A percentile compares a stretch with the other conserved stretches of the same genome.
Evolutionary conservation across 305 asterid species (phyloP).

Genomic region (Plantago coronopus): DNA sequence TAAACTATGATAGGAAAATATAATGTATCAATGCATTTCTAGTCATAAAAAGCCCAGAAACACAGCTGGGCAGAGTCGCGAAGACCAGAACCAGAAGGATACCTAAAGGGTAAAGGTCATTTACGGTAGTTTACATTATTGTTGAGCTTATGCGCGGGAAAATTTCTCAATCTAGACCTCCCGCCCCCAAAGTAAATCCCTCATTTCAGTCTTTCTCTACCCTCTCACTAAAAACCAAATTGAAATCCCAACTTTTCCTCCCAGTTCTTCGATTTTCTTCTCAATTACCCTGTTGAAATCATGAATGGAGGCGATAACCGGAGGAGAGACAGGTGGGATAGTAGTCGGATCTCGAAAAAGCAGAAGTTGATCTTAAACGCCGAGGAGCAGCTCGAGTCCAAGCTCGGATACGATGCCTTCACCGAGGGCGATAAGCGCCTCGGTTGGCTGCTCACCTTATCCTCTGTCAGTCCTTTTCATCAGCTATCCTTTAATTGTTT

Average conservation of each 20-base stretch:
- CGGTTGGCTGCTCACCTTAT: constrained; percentile 94
- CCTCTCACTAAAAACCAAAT: background rate
- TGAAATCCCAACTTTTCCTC: background rate
- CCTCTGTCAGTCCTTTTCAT: constrained; percentile 51
- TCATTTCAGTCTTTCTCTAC: background rate
- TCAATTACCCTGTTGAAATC: constrained; percentile 10
- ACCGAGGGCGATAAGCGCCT: constrained; percentile 93
- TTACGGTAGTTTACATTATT: background rate
- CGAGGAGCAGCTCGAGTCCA: constrained; percentile 93
- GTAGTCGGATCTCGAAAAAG: constrained; percentile 73
- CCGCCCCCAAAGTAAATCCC: background rate
- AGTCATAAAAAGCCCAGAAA: too few species aligned
- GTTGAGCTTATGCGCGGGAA: constrained; percentile 2
- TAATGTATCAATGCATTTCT: too few species aligned
- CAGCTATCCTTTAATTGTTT: background rate
- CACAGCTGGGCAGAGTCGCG: too few species aligned
- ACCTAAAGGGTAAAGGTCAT: too few species aligned
- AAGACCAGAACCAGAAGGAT: too few species aligned
- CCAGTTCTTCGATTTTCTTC: background rate
- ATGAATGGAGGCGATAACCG: constrained; percentile 64
- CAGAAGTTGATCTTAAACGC: constrained; percentile 73
- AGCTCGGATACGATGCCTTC: constrained; percentile 72
- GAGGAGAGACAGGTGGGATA: constrained; percentile 62
- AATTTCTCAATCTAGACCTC: background rate
- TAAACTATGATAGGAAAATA: too few species aligned